Evolutionary conservation across 2,329 filamentous ascomycete species (phyloP).

Genomic region (Mollisia scopiformis): DNA sequence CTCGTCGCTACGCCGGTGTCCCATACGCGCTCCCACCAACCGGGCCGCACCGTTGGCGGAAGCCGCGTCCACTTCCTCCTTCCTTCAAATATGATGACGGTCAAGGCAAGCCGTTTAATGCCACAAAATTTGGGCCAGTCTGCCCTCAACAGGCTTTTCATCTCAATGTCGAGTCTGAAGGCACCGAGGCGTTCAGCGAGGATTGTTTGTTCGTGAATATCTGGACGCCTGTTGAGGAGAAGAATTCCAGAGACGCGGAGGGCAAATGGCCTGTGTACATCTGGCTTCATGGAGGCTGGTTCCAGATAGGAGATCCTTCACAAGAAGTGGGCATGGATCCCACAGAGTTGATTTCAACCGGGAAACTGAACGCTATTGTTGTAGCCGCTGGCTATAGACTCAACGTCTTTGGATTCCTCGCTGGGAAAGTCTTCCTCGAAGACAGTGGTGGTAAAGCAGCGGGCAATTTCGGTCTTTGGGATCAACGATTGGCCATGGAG

Average conservation of each 20-base stretch:
- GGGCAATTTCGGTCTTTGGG: constrained; percentile 48
- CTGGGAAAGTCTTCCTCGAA: constrained; percentile 41
- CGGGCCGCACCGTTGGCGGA: constrained; percentile 29
- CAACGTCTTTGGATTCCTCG: constrained; percentile 53
- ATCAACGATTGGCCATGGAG: constrained; percentile 52
- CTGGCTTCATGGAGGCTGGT: constrained; percentile 51
- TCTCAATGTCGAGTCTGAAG: constrained; percentile 30
- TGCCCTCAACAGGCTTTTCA: constrained; percentile 42
- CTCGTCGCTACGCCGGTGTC: constrained; percentile 38
- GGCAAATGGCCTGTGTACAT: constrained; percentile 33
- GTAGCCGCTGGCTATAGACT: constrained; percentile 51
- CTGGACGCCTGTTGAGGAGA: constrained; percentile 44
- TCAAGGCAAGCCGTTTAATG: constrained; percentile 39
- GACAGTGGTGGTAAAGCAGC: constrained; percentile 33
- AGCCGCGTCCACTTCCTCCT: constrained; percentile 35
- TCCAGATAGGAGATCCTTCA: constrained; percentile 48
- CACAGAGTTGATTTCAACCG: constrained; percentile 44
- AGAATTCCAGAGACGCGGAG: background rate
- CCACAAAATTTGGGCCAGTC: constrained; percentile 40
- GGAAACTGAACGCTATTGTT: constrained; percentile 43
- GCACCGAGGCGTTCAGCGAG: constrained; percentile 41
- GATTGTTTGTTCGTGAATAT: constrained; percentile 54
- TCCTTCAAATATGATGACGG: constrained; percentile 35
- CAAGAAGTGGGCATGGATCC: constrained; percentile 47
- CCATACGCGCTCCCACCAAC: constrained; percentile 32